Conservation (phyloP, 257 asterid genomes). For the Anisodus acutangulus region DNA sequence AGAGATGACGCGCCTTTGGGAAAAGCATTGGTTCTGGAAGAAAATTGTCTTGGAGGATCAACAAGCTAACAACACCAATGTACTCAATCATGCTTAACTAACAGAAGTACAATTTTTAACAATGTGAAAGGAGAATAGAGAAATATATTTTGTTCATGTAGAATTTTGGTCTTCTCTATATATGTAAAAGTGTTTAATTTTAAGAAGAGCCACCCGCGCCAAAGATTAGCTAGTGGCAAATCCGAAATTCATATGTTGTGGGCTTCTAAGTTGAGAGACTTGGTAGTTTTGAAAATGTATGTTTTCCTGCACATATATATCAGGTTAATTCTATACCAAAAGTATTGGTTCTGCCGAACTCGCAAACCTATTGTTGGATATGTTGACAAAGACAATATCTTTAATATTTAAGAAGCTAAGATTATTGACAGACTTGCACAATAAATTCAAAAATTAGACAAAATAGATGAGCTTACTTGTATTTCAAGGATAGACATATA, state of each 20-base stretch:
- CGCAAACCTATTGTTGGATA: not conserved
- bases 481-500: not conserved
- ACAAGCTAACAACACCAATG: not conserved
- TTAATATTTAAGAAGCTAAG: not conserved
- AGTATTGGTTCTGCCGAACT: not conserved
- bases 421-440: not conserved
- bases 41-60: slow-evolving; percentile 40
- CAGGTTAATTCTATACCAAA: not conserved
- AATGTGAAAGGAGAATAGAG: slow-evolving; percentile 13
- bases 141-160: not conserved
- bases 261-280: not conserved
- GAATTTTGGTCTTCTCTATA: not conserved
- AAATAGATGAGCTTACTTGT: not conserved
- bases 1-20: slow-evolving; percentile 73
- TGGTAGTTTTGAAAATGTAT: not conserved
- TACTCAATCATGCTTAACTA: slow-evolving; percentile 1
- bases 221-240: not conserved
- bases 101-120: slow-evolving; percentile 5
- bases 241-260: not conserved
- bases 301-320: not conserved
- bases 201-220: no score
- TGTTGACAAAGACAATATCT: not conserved
- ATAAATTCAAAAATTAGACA: not conserved
- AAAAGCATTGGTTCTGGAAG: slow-evolving; percentile 90
- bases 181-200: not conserved